Evolutionary conservation across 176 grass and related monocot species (phyloP).

Genomic region (Metroxylon sagu): DNA sequence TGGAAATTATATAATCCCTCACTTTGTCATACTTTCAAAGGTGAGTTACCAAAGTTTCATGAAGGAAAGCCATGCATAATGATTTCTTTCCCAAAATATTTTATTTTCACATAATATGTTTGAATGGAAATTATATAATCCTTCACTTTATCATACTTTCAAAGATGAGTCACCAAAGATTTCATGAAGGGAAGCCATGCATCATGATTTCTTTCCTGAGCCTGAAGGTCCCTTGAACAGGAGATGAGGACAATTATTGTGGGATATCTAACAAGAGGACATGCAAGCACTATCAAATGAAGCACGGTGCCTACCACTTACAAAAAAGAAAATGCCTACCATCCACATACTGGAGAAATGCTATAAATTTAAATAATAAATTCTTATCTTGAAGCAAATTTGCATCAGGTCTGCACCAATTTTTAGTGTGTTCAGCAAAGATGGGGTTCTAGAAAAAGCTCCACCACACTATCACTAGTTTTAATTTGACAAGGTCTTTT

Average conservation of each 20-base stretch:
- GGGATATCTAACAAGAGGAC: slow-evolving; percentile 26
- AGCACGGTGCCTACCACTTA: too few relatives aligned
- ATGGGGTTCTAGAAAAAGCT: too few relatives aligned
- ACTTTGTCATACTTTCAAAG: slow-evolving; percentile 39
- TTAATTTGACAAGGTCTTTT: too few relatives aligned
- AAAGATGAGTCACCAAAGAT: slow-evolving; percentile 57
- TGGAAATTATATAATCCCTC: too few relatives aligned
- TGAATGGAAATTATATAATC: slow-evolving; percentile 9
- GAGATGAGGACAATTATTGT: slow-evolving; percentile 41
- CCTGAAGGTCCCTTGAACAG: slow-evolving; percentile 64
- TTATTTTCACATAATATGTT: not conserved
- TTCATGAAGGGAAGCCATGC: slow-evolving; percentile 42
- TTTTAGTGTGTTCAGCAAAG: too few relatives aligned
- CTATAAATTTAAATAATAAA: too few relatives aligned
- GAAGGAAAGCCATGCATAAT: slow-evolving; percentile 48
- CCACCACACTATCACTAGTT: too few relatives aligned
- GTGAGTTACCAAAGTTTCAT: slow-evolving; percentile 46
- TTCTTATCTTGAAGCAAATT: too few relatives aligned
- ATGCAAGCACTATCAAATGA: not conserved
- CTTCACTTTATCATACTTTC: slow-evolving; percentile 38
- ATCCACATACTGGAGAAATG: too few relatives aligned
- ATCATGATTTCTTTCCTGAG: slow-evolving; percentile 62
- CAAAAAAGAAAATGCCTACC: too few relatives aligned
- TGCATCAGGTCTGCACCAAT: too few relatives aligned
- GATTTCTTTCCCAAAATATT: slow-evolving; percentile 40